Percentiles rank a stretch among this genome's conserved stretches.
These are phyloP conservation scores for Solanum chacoense DNA, from an alignment of 305 asterid genomes.

Conservation along the genomic window DNA sequence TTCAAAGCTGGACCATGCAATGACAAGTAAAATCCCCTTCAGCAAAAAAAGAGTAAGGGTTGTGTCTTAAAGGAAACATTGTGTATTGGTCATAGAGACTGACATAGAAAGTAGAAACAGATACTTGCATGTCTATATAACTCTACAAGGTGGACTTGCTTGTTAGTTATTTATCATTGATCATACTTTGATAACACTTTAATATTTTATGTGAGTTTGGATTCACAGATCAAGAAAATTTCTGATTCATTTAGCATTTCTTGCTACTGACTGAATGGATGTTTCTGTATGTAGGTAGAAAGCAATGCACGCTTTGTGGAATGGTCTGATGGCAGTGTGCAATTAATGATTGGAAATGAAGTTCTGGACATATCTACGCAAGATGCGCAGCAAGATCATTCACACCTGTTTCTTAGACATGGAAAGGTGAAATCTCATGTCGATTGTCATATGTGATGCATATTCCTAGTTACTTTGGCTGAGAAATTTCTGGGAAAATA, in stretches of 20 bases:
- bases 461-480: not conserved
- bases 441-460: not conserved
- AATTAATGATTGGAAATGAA: constrained; percentile 89
- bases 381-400: constrained; percentile 90
- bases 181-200: not conserved
- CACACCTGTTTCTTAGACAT: constrained; percentile 93
- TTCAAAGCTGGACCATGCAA: not conserved
- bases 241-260: not conserved
- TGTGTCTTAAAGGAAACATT: not conserved
- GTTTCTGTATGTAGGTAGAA: constrained; percentile 32
- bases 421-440: constrained; percentile 47
- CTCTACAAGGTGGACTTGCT: not conserved
- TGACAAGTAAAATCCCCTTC: not conserved
- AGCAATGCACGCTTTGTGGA: constrained; percentile 76
- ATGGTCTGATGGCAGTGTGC: constrained; percentile 80
- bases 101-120: not conserved
- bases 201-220: not conserved
- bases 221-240: not conserved
- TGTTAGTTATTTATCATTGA: not conserved
- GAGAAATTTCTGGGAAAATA: not conserved
- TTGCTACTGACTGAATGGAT: not conserved
- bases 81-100: not conserved
- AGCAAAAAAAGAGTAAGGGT: not conserved
- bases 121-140: not conserved
- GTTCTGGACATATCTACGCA: constrained; percentile 94